phyloP scores from a whole-genome alignment of 768 basidiomycete genomes.

The Amanita jacksonii region DNA sequence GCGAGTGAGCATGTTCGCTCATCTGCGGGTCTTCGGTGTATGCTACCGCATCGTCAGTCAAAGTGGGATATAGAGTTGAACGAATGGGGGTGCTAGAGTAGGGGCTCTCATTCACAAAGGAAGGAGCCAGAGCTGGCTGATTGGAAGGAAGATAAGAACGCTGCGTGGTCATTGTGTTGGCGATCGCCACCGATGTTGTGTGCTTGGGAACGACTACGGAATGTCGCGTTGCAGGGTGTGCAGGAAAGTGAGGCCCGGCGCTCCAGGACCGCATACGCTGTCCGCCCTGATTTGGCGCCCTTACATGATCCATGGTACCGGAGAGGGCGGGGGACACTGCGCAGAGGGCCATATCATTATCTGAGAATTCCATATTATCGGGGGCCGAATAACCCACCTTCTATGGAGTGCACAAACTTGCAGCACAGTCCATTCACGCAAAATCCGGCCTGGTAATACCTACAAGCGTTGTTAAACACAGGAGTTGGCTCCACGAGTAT shows the following conservation, averaged over 20 bases:
- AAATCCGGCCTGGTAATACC: constrained; percentile 19
- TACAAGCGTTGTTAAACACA: constrained; percentile 16
- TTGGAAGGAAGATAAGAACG: not conserved
- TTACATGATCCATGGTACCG: not conserved
- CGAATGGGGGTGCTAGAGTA: not conserved
- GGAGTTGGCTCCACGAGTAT: constrained; percentile 16
- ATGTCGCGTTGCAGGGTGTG: too few relatives aligned
- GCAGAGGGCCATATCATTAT: not conserved
- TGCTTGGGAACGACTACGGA: too few relatives aligned
- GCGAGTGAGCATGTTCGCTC: constrained; percentile 18
- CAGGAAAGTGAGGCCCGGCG: too few relatives aligned
- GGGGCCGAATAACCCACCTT: not conserved
- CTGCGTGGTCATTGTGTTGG: too few relatives aligned
- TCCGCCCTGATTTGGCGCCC: not conserved
- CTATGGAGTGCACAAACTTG: constrained; percentile 14
- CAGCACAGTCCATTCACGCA: constrained; percentile 23
- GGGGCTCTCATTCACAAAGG: not conserved
- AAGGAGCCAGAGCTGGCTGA: not conserved
- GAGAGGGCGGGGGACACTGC: constrained; percentile 2
- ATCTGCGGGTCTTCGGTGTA: constrained; percentile 19
- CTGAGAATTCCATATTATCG: not conserved
- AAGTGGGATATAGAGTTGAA: not conserved
- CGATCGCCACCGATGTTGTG: too few relatives aligned
- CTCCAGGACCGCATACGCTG: not conserved
- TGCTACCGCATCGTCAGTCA: constrained; percentile 13